Evolutionary conservation across 1,284 basidiomycete genomes (phyloP).

Genomic region (Laetiporus sulphureus): DNA sequence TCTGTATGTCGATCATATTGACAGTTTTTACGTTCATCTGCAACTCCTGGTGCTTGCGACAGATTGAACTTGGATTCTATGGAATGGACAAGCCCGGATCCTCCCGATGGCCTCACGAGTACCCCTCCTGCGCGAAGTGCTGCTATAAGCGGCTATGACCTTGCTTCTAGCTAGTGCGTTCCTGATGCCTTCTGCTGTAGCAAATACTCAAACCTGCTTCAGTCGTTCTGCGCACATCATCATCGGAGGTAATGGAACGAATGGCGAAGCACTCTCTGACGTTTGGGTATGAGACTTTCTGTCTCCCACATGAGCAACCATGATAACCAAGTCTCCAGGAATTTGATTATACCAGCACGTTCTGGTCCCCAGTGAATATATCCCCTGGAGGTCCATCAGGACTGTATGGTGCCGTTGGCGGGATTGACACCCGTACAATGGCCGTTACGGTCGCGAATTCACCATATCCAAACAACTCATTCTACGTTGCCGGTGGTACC

Average conservation of each 20-base stretch:
- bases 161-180: constrained; percentile 72
- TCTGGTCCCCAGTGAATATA: constrained; percentile 58
- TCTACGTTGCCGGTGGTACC: constrained; percentile 63
- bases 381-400: constrained; percentile 47
- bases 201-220: constrained; percentile 8
- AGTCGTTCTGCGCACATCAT: constrained; percentile 67
- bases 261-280: constrained; percentile 50
- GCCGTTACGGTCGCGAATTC: constrained; percentile 35
- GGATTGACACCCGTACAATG: constrained; percentile 48
- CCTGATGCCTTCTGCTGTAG: neutral
- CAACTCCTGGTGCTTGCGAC: constrained; percentile 1
- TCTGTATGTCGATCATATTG: constrained; percentile 37
- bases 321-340: constrained; percentile 54
- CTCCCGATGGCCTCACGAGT: constrained; percentile 37
- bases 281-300: constrained; percentile 75
- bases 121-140: constrained; percentile 58
- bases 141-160: constrained; percentile 57
- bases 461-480: constrained; percentile 54
- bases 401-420: constrained; percentile 65
- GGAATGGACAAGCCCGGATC: constrained; percentile 51
- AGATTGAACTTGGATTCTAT: constrained; percentile 56
- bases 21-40: neutral
- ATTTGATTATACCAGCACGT: constrained; percentile 65
- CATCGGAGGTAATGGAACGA: constrained; percentile 56
- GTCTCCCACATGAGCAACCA: too few relatives aligned